Evolutionary conservation across 2,329 filamentous ascomycete species (phyloP), one percentile per base, ranked within the genome.

Genomic region (Lomentospora prolificans): DNA sequence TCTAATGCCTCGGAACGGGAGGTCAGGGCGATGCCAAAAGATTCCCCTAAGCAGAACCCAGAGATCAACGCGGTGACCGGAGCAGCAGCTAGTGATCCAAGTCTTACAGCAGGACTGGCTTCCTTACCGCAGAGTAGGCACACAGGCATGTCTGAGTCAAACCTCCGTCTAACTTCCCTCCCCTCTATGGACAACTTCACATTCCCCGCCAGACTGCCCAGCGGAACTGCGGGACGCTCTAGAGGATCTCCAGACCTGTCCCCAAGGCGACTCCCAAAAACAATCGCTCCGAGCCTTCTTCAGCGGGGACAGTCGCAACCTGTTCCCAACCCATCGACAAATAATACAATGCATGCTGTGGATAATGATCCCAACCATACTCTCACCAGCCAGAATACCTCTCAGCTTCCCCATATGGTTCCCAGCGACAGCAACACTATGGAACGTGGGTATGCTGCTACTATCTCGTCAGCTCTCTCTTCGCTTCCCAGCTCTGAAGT

Each of bases 161-260:
- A 51, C 12, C 12, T 22, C 7, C n/a, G 12, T 8, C 10, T 17
- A 22, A 28, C 48, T 17, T 51, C 69, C 6, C 62, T 70, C 31
- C 69, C 69, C 4, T 63, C 62, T 3, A 58, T 71, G 10, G 66
- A 69, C 36, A 69, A 63, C 14, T 70, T 68, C 39, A 58, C 56
- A 10, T 64, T 71, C 28, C 58, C 66, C 22, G 57, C 54, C 3
- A 56, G 46, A 7, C 56, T 61, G 10, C 59, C 58, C 48, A 60
- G 55, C 3, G 56, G 57, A 39, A 58, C 57, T 5, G 30, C 57
- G 3, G 58, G 50, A 9, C 61, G 65, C 50, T 60, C 61, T 5
- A 57, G 58, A 3, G 63, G 62, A 53, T 66, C 70, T 7, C 67
- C 68, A 3, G 65, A 66, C 7, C 62, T 73, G 5, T 72, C 70